These are phyloP conservation scores for Hypoxylon sp. DNA, from an alignment of 2,329 filamentous ascomycete genomes.

Conservation along the genomic window DNA sequence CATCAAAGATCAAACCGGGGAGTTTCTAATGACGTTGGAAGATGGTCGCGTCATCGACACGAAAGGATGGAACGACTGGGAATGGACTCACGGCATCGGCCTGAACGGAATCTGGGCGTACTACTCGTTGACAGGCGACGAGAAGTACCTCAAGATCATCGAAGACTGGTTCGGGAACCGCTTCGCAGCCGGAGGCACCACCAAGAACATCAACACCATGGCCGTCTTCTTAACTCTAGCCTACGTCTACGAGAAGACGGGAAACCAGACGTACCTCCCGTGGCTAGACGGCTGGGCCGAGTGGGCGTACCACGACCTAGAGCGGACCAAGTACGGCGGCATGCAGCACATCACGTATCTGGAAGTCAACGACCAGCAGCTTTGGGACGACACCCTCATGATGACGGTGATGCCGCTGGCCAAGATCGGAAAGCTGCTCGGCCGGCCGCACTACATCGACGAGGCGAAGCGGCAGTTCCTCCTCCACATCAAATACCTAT, in stretches of 20 bases:
- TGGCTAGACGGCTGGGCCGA: conserved; percentile 87
- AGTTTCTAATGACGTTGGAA: conserved; percentile 76
- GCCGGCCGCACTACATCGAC: conserved; percentile 77
- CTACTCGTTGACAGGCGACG: conserved; percentile 76
- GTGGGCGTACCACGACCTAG: conserved; percentile 83
- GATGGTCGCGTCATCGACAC: conserved; percentile 85
- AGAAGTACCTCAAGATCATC: conserved; percentile 72
- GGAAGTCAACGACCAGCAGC: conserved; percentile 76
- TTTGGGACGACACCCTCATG: conserved; percentile 90
- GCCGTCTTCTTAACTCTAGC: conserved; percentile 80
- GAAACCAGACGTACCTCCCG: conserved; percentile 75
- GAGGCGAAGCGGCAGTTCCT: conserved; percentile 84
- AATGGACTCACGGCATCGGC: conserved; percentile 84
- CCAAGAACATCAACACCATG: conserved; percentile 91
- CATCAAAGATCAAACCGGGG: conserved; percentile 79
- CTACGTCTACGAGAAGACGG: conserved; percentile 80
- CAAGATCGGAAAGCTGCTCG: conserved; percentile 79
- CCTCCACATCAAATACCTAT: conserved; percentile 82
- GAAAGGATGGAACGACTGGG: conserved; percentile 87
- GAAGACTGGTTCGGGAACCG: conserved; percentile 78
- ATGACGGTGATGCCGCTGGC: conserved; percentile 86
- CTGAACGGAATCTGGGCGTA: conserved; percentile 87
- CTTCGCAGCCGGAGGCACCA: conserved; percentile 77
- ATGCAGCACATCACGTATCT: conserved; percentile 83
- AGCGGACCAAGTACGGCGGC: conserved; percentile 75